A percentile compares a stretch with the other conserved stretches of the same genome.
These are phyloP conservation scores for Sporothrix globosa DNA, from an alignment of 2,329 filamentous ascomycete species.

Conservation along the genomic window DNA sequence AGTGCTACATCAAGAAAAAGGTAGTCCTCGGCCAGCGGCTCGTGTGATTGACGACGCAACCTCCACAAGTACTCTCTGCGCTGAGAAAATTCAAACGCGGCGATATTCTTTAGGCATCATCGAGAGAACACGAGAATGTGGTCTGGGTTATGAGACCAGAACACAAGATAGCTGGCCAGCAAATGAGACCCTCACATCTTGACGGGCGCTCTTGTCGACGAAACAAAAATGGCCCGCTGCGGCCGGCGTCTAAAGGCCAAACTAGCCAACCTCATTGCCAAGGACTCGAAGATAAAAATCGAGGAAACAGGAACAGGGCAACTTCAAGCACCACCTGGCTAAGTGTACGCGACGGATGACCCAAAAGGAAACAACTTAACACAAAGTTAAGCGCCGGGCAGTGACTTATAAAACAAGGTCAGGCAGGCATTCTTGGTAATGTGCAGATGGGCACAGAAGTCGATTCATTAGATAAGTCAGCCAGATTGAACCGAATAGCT, in stretches of 20 bases:
- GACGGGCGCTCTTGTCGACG: background rate
- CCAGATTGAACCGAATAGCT: background rate
- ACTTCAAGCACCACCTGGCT: background rate
- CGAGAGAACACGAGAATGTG: background rate
- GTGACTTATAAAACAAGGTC: background rate
- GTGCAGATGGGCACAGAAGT: background rate
- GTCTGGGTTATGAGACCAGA: background rate
- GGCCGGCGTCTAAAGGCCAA: background rate
- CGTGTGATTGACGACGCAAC: background rate
- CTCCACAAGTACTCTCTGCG: background rate
- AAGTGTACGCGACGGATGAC: background rate
- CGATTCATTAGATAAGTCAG: background rate
- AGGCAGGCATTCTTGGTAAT: background rate
- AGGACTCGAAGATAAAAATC: background rate
- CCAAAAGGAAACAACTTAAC: background rate
- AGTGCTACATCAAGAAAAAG: background rate
- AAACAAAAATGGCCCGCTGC: background rate
- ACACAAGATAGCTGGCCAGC: background rate
- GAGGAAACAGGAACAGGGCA: background rate
- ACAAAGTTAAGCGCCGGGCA: constrained; percentile 11
- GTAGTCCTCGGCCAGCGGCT: background rate
- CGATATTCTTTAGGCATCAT: background rate
- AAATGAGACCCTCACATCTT: background rate
- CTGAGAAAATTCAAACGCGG: background rate
- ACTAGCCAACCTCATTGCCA: background rate